Base-by-base conservation (phyloP, 108 stramenopile genomes). In the Bacterosira constricta region DNA sequence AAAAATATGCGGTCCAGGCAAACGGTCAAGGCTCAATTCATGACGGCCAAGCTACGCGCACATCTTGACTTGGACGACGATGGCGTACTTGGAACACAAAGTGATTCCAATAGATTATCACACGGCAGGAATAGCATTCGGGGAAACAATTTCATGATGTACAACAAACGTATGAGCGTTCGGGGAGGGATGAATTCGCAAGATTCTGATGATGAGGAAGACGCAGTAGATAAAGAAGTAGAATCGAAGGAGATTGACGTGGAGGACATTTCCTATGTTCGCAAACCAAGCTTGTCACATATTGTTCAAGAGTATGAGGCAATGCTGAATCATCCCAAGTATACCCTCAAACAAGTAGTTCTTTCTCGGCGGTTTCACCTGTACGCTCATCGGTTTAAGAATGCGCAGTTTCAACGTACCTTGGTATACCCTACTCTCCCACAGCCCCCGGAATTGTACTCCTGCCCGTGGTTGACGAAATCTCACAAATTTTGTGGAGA, bases 291-390 rank as follows among this genome's bases (percentile, higher is more conserved):
- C 29, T 18, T 71, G 23, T 63, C 36, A 29, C 31, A 18, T 13
- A 64, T 64, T n/a, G 25, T 59, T 21, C 23, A 71, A 50, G 63
- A 71, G 8, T 59, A 71, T 25, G 63, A 37, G 20, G 59, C 59
- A 1, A 62, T 69, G 69, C 12, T 20, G 44, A 37, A 69, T 50
- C 69, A 69, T 69, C 69, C 69, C 18, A 69, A 72, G 30, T 72
- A 72, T 41, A 61, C 42, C 13, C 52, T 71, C 49, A 57, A 42
- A 17, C 71, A 71, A 35, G 63, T 71, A 0, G n/a, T 71, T 15
- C 20, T 71, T 13, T 71, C 71, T 38, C 45, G 71, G 8, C 62
- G 71, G 5, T 71, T 71, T 26, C 64, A 49, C 20, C 20, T 49
- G 47, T 49, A 49, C 47, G 20, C 15, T 6, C 47, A 49, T 49